These are phyloP conservation scores for Cercospora citrullina DNA, from an alignment of 2,329 filamentous ascomycete species.

Conservation along the genomic window DNA sequence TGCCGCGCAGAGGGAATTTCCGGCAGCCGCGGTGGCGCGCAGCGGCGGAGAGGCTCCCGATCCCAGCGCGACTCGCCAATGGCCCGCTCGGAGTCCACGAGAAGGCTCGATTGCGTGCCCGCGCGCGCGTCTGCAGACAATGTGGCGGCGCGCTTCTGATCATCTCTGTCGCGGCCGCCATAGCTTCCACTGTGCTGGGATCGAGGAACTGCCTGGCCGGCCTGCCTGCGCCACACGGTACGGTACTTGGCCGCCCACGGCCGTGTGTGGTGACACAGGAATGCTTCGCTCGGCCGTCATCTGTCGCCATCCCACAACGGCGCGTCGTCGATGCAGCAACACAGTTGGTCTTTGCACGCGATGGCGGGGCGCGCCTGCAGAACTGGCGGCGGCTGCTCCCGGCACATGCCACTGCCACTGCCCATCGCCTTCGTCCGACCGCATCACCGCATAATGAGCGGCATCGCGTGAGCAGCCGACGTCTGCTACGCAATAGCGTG, in stretches of 20 bases:
- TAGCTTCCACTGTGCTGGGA: constrained; percentile 6
- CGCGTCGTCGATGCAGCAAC: too few species aligned
- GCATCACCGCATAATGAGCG: too few species aligned
- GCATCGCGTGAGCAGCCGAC: too few species aligned
- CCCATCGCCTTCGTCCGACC: too few species aligned
- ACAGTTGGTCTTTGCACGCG: too few species aligned
- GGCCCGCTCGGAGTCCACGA: constrained; percentile 15
- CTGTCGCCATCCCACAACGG: too few species aligned
- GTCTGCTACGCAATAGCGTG: too few species aligned
- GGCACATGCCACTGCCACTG: too few species aligned
- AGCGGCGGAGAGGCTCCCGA: neutral
- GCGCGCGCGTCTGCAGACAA: neutral
- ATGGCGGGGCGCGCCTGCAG: neutral
- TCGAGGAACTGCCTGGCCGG: neutral
- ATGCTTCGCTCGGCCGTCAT: neutral
- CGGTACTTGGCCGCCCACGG: neutral
- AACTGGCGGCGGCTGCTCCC: neutral
- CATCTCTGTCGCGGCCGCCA: neutral
- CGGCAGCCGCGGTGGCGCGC: neutral
- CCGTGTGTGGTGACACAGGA: neutral
- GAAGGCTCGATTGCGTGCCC: constrained; percentile 14
- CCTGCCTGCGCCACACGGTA: neutral
- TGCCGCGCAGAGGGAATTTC: neutral
- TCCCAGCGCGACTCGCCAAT: constrained; percentile 1
- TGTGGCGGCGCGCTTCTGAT: neutral